phyloP scores from a whole-genome alignment of 2,329 filamentous ascomycete species.

The Myriosclerotinia duriaeana region DNA sequence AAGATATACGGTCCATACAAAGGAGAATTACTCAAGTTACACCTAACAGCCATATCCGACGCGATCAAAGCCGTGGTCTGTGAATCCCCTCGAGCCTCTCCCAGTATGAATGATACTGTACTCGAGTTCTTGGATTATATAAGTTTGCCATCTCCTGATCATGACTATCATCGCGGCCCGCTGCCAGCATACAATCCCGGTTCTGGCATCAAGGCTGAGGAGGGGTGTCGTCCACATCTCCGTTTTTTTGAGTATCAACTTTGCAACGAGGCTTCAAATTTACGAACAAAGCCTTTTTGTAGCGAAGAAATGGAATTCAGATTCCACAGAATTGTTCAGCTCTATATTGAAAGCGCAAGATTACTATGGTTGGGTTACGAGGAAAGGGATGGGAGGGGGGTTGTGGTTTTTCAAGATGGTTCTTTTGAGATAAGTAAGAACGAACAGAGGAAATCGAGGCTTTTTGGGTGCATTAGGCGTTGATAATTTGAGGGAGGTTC shows the following conservation, averaged over 20 bases:
- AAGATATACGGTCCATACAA: not conserved
- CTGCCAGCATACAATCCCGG: not conserved
- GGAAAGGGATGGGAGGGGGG: not conserved
- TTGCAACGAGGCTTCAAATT: too few relatives aligned
- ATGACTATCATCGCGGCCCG: not conserved
- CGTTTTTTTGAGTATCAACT: too few relatives aligned
- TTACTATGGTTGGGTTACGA: not conserved
- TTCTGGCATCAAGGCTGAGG: not conserved
- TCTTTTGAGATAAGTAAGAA: too few relatives aligned
- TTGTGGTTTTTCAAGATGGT: not conserved
- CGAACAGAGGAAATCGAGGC: too few relatives aligned
- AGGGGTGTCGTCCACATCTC: not conserved
- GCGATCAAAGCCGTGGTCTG: not conserved
- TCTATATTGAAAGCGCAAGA: not conserved
- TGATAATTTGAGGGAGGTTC: too few relatives aligned
- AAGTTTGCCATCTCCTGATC: not conserved
- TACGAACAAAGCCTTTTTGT: too few relatives aligned
- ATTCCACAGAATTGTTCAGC: not conserved
- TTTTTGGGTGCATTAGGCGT: too few relatives aligned
- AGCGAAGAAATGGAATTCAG: not conserved
- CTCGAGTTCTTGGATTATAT: not conserved
- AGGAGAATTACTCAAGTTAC: not conserved
- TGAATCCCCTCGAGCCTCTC: too few relatives aligned
- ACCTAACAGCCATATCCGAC: not conserved
- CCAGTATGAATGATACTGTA: not conserved